Percentiles rank a stretch among this genome's conserved stretches.
These are phyloP conservation scores for Leccinum fallax DNA, from an alignment of 1,284 basidiomycete genomes.

Conservation along the genomic window DNA sequence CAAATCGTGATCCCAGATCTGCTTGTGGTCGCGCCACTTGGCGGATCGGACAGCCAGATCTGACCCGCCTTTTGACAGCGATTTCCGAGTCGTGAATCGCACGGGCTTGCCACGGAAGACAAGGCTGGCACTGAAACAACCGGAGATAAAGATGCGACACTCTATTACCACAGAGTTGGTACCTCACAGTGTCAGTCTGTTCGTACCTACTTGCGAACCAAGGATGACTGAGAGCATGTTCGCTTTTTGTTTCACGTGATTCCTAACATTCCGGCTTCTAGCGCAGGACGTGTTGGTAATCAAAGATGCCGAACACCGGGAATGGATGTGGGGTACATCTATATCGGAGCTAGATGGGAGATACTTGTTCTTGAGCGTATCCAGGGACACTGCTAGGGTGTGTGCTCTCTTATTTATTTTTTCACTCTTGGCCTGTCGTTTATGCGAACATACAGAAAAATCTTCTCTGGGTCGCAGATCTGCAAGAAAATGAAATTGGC, in stretches of 20 bases:
- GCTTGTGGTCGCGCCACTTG: neutral
- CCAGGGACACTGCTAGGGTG: slow-evolving; percentile 68
- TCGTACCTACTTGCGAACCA: neutral
- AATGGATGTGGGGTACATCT: slow-evolving; percentile 64
- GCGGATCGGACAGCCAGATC: slow-evolving; percentile 3
- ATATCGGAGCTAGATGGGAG: slow-evolving; percentile 63
- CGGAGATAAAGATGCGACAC: slow-evolving; percentile 67
- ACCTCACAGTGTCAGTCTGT: slow-evolving; percentile 62
- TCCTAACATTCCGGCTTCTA: slow-evolving; percentile 32
- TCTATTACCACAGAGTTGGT: slow-evolving; percentile 75
- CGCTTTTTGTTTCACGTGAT: slow-evolving; percentile 3
- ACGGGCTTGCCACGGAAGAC: slow-evolving; percentile 53
- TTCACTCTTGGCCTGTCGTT: slow-evolving; percentile 1
- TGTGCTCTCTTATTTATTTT: slow-evolving; percentile 17
- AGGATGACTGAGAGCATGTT: slow-evolving; percentile 7
- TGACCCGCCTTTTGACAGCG: slow-evolving; percentile 39
- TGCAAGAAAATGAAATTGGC: slow-evolving; percentile 58
- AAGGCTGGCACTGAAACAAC: slow-evolving; percentile 66
- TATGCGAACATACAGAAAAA: slow-evolving; percentile 56
- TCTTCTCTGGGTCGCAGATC: slow-evolving; percentile 72
- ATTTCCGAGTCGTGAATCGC: slow-evolving; percentile 55
- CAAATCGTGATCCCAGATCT: neutral
- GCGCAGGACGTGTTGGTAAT: slow-evolving; percentile 70
- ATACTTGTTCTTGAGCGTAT: slow-evolving; percentile 60
- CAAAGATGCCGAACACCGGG: slow-evolving; percentile 63